These are phyloP conservation scores for Amanita fuliginea DNA, from an alignment of 768 basidiomycete species.

Conservation along the genomic window DNA sequence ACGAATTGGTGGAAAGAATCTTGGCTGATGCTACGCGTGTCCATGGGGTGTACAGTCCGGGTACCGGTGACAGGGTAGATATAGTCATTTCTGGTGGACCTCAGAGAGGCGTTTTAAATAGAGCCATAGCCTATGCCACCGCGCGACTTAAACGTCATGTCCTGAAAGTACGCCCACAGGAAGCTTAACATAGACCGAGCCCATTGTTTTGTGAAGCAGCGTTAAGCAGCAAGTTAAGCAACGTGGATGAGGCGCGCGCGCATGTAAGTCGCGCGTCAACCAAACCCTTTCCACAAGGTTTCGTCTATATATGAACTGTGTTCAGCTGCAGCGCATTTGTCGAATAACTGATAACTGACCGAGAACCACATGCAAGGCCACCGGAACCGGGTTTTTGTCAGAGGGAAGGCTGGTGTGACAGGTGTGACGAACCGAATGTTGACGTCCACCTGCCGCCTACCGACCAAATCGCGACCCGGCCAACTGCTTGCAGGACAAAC, in stretches of 20 bases:
- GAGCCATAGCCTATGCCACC: neutral
- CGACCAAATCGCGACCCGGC: neutral
- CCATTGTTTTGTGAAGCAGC: neutral
- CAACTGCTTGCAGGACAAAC: neutral
- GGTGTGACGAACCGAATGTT: neutral
- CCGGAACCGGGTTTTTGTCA: neutral
- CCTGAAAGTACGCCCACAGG: neutral
- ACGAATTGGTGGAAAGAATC: neutral
- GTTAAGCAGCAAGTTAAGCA: neutral
- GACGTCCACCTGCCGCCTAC: neutral
- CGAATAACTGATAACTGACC: neutral
- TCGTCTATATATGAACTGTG: neutral
- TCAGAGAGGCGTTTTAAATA: constrained; percentile 1
- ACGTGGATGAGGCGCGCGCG: neutral
- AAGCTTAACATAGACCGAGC: neutral
- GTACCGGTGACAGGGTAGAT: neutral
- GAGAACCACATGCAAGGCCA: neutral
- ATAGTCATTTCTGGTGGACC: neutral
- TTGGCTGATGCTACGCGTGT: neutral
- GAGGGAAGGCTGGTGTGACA: neutral
- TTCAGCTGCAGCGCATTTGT: neutral
- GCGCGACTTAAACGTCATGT: neutral
- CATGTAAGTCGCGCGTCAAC: neutral
- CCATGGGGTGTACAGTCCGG: neutral
- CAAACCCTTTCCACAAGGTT: neutral